phyloP scores from a whole-genome alignment of 768 basidiomycete genomes.

The Pleurotus pulmonarius region DNA sequence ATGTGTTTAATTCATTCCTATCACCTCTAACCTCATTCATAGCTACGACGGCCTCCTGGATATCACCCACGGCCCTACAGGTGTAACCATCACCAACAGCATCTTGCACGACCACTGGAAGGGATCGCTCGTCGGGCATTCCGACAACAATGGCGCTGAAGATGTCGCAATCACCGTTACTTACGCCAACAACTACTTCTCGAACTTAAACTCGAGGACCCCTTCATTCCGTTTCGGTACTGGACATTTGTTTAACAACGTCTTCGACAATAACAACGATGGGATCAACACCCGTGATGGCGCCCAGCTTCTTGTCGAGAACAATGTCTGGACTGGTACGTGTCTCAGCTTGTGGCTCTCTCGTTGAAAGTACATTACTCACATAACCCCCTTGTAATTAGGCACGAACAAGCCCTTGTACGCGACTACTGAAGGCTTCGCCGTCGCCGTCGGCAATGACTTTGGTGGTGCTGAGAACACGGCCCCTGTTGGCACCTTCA shows the following conservation, averaged over 20 bases:
- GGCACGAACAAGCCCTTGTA: conserved; percentile 35
- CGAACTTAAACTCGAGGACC: conserved; percentile 21
- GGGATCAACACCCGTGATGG: not conserved
- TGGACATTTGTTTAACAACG: conserved; percentile 44
- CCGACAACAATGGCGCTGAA: conserved; percentile 36
- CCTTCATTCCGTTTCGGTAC: conserved; percentile 44
- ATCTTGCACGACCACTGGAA: conserved; percentile 45
- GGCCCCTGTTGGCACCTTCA: conserved; percentile 28
- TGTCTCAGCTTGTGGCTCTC: not conserved
- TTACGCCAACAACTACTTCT: conserved; percentile 9
- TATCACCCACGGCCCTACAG: conserved; percentile 40
- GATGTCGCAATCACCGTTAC: conserved; percentile 22
- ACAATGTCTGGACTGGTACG: conserved; percentile 41
- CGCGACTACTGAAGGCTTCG: conserved; percentile 34
- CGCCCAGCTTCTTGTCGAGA: conserved; percentile 43
- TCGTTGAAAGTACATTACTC: not conserved
- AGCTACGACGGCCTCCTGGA: conserved; percentile 45
- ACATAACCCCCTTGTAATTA: not conserved
- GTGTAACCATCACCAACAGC: conserved; percentile 37
- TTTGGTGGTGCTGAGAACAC: conserved; percentile 29
- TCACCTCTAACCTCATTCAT: not conserved
- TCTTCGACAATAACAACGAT: conserved; percentile 36
- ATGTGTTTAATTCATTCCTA: not conserved
- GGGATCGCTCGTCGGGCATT: conserved; percentile 39
- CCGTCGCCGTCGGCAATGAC: conserved; percentile 34